phyloP scores from a whole-genome alignment of 805 yeast species.

The Kodamaea nitidulidarum region DNA sequence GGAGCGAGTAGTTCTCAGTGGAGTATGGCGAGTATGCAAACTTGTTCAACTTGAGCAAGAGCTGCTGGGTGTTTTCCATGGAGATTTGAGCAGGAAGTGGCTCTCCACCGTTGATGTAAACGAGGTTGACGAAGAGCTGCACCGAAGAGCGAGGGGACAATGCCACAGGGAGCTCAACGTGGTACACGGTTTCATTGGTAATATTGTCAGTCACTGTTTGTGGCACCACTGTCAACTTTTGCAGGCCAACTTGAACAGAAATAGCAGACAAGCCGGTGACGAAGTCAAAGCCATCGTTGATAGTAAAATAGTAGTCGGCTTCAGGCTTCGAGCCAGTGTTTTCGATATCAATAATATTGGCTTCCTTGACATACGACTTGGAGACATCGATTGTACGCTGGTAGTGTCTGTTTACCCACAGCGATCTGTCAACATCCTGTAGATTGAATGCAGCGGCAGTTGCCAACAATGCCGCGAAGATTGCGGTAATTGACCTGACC shows the following conservation, averaged over 20 bases:
- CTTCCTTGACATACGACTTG: constrained; percentile 63
- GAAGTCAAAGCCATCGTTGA: constrained; percentile 48
- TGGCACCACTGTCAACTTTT: constrained; percentile 11
- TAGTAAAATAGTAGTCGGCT: constrained; percentile 51
- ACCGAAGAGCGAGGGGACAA: constrained; percentile 58
- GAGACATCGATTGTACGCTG: constrained; percentile 59
- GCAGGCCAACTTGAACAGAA: constrained; percentile 25
- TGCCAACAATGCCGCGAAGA: constrained; percentile 5
- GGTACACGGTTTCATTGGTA: constrained; percentile 24
- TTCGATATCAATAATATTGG: constrained; percentile 48
- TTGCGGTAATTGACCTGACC: constrained; percentile 8
- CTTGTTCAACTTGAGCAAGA: constrained; percentile 52
- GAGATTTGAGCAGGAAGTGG: constrained; percentile 65
- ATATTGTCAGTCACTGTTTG: background rate
- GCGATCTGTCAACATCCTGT: constrained; percentile 7
- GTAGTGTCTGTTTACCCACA: constrained; percentile 59
- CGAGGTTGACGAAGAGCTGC: constrained; percentile 46
- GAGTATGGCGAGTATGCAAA: constrained; percentile 59
- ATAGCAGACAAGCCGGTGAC: constrained; percentile 39
- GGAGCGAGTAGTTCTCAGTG: constrained; percentile 46
- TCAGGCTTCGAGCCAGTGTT: constrained; percentile 58
- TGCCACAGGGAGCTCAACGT: constrained; percentile 56
- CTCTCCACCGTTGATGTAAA: constrained; percentile 42
- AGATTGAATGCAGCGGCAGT: constrained; percentile 7
- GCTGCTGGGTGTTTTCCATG: constrained; percentile 57